phyloP scores from a whole-genome alignment of 345 rosid species.

The Iberis pinnata region DNA sequence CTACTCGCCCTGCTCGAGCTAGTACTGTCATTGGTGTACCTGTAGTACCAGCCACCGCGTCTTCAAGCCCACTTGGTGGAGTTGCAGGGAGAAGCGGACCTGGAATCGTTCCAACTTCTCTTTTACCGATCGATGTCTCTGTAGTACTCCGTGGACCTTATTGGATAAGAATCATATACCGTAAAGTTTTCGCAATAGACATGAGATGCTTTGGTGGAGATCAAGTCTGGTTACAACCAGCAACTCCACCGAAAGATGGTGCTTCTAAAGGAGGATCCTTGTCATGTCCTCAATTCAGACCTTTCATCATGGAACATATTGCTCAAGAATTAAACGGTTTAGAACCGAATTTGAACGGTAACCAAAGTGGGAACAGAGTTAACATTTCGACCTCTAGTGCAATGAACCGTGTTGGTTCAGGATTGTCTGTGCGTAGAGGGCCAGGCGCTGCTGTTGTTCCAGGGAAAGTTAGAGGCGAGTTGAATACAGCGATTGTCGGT shows the following conservation, averaged over 20 bases:
- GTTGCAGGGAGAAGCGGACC: constrained; percentile 88
- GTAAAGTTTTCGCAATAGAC: constrained; percentile 90
- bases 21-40: constrained; percentile 61
- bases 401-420: constrained; percentile 64
- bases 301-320: constrained; percentile 99
- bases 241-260: constrained; percentile 93
- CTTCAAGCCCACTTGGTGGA: constrained; percentile 53
- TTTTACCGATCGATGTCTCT: constrained; percentile 97
- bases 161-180: constrained; percentile 93
- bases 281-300: constrained; percentile 98
- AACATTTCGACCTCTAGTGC: constrained; percentile 54
- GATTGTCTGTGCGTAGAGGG: constrained; percentile 71
- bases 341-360: constrained; percentile 57
- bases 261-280: constrained; percentile 89
- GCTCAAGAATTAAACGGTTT: constrained; percentile 87
- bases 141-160: constrained; percentile 97
- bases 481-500: constrained; percentile 63
- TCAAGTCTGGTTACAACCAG: constrained; percentile 99
- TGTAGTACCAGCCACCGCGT: constrained; percentile 39
- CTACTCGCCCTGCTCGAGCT: constrained; percentile 97
- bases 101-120: constrained; percentile 95
- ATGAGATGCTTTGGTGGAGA: constrained; percentile 99
- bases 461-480: constrained; percentile 57
- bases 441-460: constrained; percentile 79
- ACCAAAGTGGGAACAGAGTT: constrained; percentile 78